phyloP scores from a whole-genome alignment of 2,329 filamentous ascomycete genomes.

The Pseudogymnoascus sp. region DNA sequence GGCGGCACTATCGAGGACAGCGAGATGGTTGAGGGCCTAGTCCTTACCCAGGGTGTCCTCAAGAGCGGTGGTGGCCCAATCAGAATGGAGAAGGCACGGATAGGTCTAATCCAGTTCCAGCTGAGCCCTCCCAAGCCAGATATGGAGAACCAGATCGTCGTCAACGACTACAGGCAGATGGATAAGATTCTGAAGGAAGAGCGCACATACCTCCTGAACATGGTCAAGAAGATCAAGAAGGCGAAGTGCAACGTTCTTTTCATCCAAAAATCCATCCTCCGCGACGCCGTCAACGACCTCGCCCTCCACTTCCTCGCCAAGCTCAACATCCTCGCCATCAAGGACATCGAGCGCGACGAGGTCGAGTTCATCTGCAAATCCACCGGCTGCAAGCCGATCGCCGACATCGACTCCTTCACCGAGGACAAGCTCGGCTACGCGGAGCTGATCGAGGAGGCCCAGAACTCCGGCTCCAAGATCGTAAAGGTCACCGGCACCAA shows the following conservation, averaged over 20 bases:
- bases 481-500: conserved; percentile 93
- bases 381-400: conserved; percentile 96
- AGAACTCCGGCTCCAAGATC: conserved; percentile 79
- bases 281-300: conserved; percentile 95
- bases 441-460: conserved; percentile 87
- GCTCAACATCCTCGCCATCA: conserved; percentile 88
- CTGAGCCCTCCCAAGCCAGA: conserved; percentile 96
- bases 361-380: conserved; percentile 99
- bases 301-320: conserved; percentile 96
- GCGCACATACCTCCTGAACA: conserved; percentile 92
- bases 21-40: conserved; percentile 90
- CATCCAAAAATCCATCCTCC: conserved; percentile 96
- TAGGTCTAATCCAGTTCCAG: conserved; percentile 97
- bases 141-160: conserved; percentile 99
- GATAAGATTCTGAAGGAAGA: conserved; percentile 99
- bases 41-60: conserved; percentile 84
- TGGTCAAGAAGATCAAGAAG: conserved; percentile 99
- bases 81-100: conserved; percentile 94
- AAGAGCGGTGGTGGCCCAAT: conserved; percentile 88
- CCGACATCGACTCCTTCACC: conserved; percentile 95
- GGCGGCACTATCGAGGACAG: conserved; percentile 98
- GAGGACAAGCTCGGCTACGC: conserved; percentile 96
- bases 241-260: conserved; percentile 98
- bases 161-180: conserved; percentile 99
- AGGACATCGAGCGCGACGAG: conserved; percentile 97